A percentile compares a stretch with the other conserved stretches of the same genome.
Evolutionary conservation across 2,329 filamentous ascomycete genomes (phyloP).

Genomic region (Cytospora piceicola): DNA sequence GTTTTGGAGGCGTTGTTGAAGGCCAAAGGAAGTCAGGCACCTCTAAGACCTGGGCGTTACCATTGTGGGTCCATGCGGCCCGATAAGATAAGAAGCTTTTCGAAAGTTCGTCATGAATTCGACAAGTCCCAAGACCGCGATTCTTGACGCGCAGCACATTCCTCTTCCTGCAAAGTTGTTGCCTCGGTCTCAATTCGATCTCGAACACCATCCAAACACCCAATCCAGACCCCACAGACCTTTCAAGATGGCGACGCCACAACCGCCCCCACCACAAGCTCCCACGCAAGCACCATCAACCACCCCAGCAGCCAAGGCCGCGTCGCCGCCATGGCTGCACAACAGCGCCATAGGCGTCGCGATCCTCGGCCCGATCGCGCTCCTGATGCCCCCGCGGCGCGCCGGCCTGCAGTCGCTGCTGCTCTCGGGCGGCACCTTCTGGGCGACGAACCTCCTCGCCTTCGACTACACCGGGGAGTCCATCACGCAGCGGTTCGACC

Average conservation of each 20-base stretch:
- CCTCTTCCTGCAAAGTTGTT: not conserved
- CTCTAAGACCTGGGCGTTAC: too few relatives aligned
- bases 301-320: constrained; percentile 14
- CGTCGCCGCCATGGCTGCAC: constrained; percentile 46
- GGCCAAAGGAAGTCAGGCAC: too few relatives aligned
- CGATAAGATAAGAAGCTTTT: constrained; percentile 29
- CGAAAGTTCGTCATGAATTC: constrained; percentile 15
- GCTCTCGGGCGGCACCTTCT: constrained; percentile 54
- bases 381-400: constrained; percentile 56
- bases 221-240: not conserved
- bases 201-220: not conserved
- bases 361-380: constrained; percentile 51
- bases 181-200: not conserved
- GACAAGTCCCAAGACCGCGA: not conserved
- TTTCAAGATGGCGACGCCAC: constrained; percentile 26
- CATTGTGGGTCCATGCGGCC: not conserved
- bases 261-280: constrained; percentile 20
- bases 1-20: too few relatives aligned
- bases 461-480: constrained; percentile 61
- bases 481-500: constrained; percentile 52
- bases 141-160: not conserved
- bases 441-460: constrained; percentile 58
- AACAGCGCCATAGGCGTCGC: constrained; percentile 53
- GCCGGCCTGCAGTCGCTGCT: constrained; percentile 55
- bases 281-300: constrained; percentile 7